Evolutionary conservation across 352 stramenopile species (phyloP), one percentile per base, ranked within the genome.

Genomic region (Globisporangium spinosum): DNA sequence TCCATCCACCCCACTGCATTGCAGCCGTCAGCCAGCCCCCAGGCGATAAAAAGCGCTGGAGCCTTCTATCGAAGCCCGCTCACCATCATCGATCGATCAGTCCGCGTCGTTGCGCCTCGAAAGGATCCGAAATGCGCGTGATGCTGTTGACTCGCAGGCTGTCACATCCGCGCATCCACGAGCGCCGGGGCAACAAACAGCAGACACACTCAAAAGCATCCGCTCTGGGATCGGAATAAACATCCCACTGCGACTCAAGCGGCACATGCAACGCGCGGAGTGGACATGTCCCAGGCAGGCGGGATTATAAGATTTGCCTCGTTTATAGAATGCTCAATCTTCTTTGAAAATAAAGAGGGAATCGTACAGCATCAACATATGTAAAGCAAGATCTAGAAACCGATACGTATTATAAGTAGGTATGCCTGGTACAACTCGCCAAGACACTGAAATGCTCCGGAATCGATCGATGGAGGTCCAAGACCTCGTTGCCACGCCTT

Each of bases 151-250:
- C 12, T 10, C 51, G 12, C 51, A 3, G 13, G 51, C 51, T 58
- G 51, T 58, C 51, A 56, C 8, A 58, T 32, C 51, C 17, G 43
- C 10, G 6, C 2, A 6, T 49, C 35, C 0, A 15, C 0, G 38
- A 32, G 43, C n/a, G 43, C 35, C 35, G 12, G 8, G 35, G 35
- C 10, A 5, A 15, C 38, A 45, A 20, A 17, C 12, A 45, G 32
- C 4, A 38, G 32, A 38, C 32, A 45, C 15, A 8, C 17, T 10
- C 17, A 51, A 51, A n/a, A 51, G 43, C 43, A 51, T 51, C 43
- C 43, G 22, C 43, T 51, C 17, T 51, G 43, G 43, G 51, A 58
- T 58, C 53, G 22, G 53, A 35, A 58, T 58, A 58, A 58, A 58
- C 53, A 58, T 58, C 53, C 53, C 53, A 58, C 53, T 58, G 5